Evolutionary conservation across 441 rosid genomes (phyloP).

Genomic region (Erodium trifolium): DNA sequence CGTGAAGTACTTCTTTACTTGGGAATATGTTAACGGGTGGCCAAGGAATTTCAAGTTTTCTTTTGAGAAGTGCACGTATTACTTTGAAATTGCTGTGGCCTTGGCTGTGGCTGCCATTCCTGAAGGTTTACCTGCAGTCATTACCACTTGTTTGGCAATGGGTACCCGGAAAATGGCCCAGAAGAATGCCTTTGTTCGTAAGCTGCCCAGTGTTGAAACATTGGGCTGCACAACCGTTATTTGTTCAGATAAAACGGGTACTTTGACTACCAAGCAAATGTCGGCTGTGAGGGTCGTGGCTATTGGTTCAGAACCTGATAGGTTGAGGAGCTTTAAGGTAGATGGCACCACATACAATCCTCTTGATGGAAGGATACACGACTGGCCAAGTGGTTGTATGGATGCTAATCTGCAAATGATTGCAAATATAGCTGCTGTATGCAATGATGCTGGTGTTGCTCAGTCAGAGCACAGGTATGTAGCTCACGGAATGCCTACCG

Average conservation of each 20-base stretch:
- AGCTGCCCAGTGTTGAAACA: constrained; percentile 44
- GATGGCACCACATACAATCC: constrained; percentile 43
- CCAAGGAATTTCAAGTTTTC: constrained; percentile 39
- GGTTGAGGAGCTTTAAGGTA: constrained; percentile 31
- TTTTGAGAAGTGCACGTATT: constrained; percentile 41
- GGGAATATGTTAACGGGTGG: constrained; percentile 38
- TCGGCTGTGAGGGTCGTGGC: constrained; percentile 35
- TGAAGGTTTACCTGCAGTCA: constrained; percentile 42
- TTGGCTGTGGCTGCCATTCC: constrained; percentile 48
- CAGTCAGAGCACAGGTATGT: constrained; percentile 31
- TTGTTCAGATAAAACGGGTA: constrained; percentile 46
- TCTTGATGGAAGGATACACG: constrained; percentile 33
- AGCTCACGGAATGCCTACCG: constrained; percentile 47
- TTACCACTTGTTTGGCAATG: constrained; percentile 40
- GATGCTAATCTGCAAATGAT: constrained; percentile 42
- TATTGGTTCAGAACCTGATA: constrained; percentile 20
- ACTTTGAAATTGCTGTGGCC: constrained; percentile 41
- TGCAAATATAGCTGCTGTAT: constrained; percentile 35
- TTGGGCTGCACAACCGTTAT: constrained; percentile 46
- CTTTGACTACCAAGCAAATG: constrained; percentile 47
- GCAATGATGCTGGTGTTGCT: constrained; percentile 35
- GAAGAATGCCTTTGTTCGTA: constrained; percentile 32
- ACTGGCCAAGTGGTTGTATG: constrained; percentile 29
- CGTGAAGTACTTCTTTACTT: constrained; percentile 23
- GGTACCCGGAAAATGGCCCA: constrained; percentile 32